phyloP scores from a whole-genome alignment of 805 yeast genomes.

The Yamadazyma insecticola region DNA sequence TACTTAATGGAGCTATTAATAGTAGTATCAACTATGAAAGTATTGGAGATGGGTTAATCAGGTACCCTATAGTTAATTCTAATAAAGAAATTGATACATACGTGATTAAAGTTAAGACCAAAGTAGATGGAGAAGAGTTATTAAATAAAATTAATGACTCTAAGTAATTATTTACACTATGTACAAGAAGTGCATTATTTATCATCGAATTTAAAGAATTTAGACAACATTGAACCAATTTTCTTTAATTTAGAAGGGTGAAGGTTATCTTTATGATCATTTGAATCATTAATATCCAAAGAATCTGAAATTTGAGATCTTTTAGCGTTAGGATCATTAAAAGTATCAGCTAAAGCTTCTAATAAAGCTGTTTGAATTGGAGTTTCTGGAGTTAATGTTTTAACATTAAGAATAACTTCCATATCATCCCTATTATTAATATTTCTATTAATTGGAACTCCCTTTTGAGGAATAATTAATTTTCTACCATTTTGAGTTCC shows the following conservation, averaged over 20 bases:
- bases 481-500: slow-evolving; percentile 79
- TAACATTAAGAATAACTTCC: slow-evolving; percentile 68
- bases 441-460: slow-evolving; percentile 65
- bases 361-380: slow-evolving; percentile 84
- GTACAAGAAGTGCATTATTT: slow-evolving; percentile 1
- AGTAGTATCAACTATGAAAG: slow-evolving; percentile 56
- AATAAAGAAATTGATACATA: slow-evolving; percentile 60
- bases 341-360: slow-evolving; percentile 92
- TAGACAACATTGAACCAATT: slow-evolving; percentile 55
- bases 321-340: slow-evolving; percentile 74
- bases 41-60: slow-evolving; percentile 61
- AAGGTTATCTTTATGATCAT: slow-evolving; percentile 27
- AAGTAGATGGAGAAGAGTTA: slow-evolving; percentile 59
- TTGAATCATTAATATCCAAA: slow-evolving; percentile 28
- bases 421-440: slow-evolving; percentile 69
- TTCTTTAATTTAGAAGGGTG: slow-evolving; percentile 52
- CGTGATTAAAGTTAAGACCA: slow-evolving; percentile 71
- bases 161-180: slow-evolving; percentile 12
- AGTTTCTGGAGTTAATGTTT: slow-evolving; percentile 67
- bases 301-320: slow-evolving; percentile 48
- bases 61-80: slow-evolving; percentile 56
- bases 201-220: slow-evolving; percentile 45
- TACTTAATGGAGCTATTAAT: slow-evolving; percentile 62
- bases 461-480: slow-evolving; percentile 77
- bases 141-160: slow-evolving; percentile 24